Percentiles rank a stretch among this genome's conserved stretches.
Evolutionary conservation across 2,329 filamentous ascomycete genomes (phyloP).

Genomic region (Drechslera avenae): DNA sequence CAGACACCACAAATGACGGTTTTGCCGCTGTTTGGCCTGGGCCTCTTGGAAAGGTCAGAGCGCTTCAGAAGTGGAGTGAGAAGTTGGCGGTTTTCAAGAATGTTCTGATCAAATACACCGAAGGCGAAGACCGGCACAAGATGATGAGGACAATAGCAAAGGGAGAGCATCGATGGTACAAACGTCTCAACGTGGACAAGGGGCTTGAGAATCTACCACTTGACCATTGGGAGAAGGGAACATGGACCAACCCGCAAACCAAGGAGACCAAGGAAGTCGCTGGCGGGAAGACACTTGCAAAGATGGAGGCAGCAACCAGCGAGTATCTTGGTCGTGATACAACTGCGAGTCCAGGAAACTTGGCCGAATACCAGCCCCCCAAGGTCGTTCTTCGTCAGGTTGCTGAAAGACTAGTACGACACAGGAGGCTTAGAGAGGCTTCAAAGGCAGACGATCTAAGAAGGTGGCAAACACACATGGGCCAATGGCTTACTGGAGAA

Average conservation of each 20-base stretch:
- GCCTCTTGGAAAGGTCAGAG: constrained; percentile 49
- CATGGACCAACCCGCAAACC: constrained; percentile 45
- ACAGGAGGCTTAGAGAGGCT: constrained; percentile 51
- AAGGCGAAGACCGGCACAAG: constrained; percentile 56
- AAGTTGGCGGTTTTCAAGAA: constrained; percentile 58
- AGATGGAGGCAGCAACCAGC: constrained; percentile 52
- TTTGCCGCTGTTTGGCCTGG: constrained; percentile 55
- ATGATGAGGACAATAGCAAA: constrained; percentile 54
- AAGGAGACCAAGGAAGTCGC: constrained; percentile 40
- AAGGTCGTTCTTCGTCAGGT: constrained; percentile 53
- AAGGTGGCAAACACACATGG: constrained; percentile 49
- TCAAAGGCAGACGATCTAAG: constrained; percentile 39
- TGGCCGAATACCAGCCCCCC: constrained; percentile 54
- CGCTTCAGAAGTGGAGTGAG: constrained; percentile 54
- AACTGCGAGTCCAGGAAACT: constrained; percentile 40
- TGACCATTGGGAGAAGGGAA: constrained; percentile 54
- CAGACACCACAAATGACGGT: constrained; percentile 52
- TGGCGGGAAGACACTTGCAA: constrained; percentile 51
- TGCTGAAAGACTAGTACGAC: constrained; percentile 55
- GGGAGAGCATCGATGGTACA: constrained; percentile 58
- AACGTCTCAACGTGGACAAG: constrained; percentile 54
- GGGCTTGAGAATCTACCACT: constrained; percentile 54
- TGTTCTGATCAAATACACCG: constrained; percentile 58
- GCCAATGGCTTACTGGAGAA: constrained; percentile 45
- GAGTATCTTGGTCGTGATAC: constrained; percentile 48